Conservation (phyloP, 371 early-diverging fungal genomes). For the Funneliformis caledonium region DNA sequence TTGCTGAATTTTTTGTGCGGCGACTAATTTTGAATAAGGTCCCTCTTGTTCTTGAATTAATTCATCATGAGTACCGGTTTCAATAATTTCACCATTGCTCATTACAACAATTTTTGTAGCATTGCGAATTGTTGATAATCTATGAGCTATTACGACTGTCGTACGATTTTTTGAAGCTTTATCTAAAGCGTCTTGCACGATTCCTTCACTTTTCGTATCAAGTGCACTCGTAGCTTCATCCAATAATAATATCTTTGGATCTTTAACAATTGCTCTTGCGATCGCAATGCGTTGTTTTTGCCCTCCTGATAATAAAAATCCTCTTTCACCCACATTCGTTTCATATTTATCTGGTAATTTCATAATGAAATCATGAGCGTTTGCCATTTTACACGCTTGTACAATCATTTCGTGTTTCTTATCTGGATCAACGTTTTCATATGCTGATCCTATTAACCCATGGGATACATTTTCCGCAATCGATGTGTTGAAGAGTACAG, state of each 20-base stretch:
- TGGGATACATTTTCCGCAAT: constrained; percentile 80
- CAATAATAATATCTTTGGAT: constrained; percentile 63
- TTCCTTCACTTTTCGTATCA: constrained; percentile 78
- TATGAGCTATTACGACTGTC: constrained; percentile 93
- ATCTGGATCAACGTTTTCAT: constrained; percentile 43
- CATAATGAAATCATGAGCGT: constrained; percentile 76
- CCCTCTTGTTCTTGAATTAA: constrained; percentile 56
- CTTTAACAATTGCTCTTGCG: constrained; percentile 79
- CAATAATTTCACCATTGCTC: constrained; percentile 71
- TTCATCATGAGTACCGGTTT: constrained; percentile 74
- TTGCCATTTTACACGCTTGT: constrained; percentile 67
- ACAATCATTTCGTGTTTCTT: constrained; percentile 48
- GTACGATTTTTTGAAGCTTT: constrained; percentile 77
- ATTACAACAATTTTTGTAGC: constrained; percentile 87
- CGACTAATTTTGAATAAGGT: constrained; percentile 61
- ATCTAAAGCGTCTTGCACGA: constrained; percentile 84
- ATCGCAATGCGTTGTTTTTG: constrained; percentile 71
- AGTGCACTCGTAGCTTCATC: constrained; percentile 80
- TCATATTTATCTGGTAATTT: constrained; percentile 76
- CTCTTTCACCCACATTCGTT: constrained; percentile 70
- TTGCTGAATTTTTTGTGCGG: constrained; percentile 57
- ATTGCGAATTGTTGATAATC: constrained; percentile 78
- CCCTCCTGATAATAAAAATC: constrained; percentile 58
- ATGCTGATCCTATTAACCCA: constrained; percentile 54
- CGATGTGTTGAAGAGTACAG: constrained; percentile 81